These are phyloP conservation scores for Paracorniculantispora psalliotae DNA, from an alignment of 2,329 filamentous ascomycete genomes.

Conservation along the genomic window DNA sequence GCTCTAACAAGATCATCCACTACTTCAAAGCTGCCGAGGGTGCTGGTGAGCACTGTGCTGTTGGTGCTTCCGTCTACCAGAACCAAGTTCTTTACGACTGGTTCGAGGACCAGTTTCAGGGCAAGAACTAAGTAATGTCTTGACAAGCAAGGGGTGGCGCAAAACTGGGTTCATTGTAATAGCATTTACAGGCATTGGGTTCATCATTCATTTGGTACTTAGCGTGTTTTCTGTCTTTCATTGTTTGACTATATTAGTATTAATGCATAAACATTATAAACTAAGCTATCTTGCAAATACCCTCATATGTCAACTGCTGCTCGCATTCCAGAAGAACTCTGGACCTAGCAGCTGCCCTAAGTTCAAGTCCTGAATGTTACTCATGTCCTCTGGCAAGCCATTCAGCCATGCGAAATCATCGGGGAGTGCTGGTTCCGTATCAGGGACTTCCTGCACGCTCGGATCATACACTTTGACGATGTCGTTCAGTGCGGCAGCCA, in stretches of 20 bases:
- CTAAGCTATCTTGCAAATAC: neutral
- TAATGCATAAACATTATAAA: neutral
- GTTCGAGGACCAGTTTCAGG: constrained; percentile 4
- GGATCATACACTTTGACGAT: constrained; percentile 32
- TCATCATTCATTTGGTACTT: neutral
- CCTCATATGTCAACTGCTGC: neutral
- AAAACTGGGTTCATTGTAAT: neutral
- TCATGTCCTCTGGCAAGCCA: constrained; percentile 39
- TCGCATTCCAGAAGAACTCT: constrained; percentile 16
- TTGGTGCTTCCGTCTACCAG: constrained; percentile 5
- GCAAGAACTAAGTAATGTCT: neutral
- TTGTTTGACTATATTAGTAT: neutral
- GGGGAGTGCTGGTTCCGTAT: constrained; percentile 18
- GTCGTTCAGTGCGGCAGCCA: constrained; percentile 31
- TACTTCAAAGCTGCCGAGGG: constrained; percentile 5
- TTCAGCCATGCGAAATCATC: constrained; percentile 38
- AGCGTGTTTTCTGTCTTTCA: neutral
- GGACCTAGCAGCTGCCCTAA: constrained; percentile 35
- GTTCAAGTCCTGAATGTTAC: constrained; percentile 38
- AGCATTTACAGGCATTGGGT: neutral
- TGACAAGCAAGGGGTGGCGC: too few species aligned
- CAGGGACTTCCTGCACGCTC: constrained; percentile 18
- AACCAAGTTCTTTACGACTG: constrained; percentile 12
- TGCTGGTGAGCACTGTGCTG: constrained; percentile 13
- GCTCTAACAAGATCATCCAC: constrained; percentile 6